Evolutionary conservation across 306 rosid species (phyloP), one percentile per base, ranked within the genome.

Genomic region (Pyrus communis): DNA sequence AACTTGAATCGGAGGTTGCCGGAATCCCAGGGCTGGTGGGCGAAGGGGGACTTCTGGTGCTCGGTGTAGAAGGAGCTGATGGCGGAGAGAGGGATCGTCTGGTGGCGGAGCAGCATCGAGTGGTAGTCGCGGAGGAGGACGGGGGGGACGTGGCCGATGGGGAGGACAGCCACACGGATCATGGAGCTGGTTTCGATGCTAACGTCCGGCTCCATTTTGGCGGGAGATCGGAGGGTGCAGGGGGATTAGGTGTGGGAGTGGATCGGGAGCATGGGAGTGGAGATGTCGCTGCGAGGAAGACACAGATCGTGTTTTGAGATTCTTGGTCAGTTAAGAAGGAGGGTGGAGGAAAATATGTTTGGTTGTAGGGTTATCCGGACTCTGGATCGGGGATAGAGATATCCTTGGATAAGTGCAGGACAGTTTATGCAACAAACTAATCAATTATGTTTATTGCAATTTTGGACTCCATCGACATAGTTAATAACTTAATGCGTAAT

Each of bases 21-120:
- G 35, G 97, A 82, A 52, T 91, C 93, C 99, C 99, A 95, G 0
- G 99, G 99, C 70, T 95, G 99, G 45, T 88, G 83, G 1, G 97
- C 80, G 76, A 95, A 95, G 0, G 99, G 99, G 0, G 98, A 92
- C 78, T 95, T 95, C 87, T 95, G 99, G 76, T 91, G 99, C 82
- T 91, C 93, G 3, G 99, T 83, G 84, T 95, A 95, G 89, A 95
- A 95, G 57, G 97, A 85, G 77, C 92, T 92, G 43, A 89, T 84
- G 55, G 96, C 90, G 25, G 97, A 91, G 85, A 92, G 99, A 5
- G 97, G 93, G 71, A 96, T 89, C 77, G 88, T 73, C 69, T 90
- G 92, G 63, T 91, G 90, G 27, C 91, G 96, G 25, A 88, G 89
- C 28, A 96, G 89, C 97, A 96, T 92, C 10, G 93, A 80, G 75